Evolutionary conservation across 2,329 filamentous ascomycete species (phyloP).

Genomic region (Chalaropsis ovoidea): DNA sequence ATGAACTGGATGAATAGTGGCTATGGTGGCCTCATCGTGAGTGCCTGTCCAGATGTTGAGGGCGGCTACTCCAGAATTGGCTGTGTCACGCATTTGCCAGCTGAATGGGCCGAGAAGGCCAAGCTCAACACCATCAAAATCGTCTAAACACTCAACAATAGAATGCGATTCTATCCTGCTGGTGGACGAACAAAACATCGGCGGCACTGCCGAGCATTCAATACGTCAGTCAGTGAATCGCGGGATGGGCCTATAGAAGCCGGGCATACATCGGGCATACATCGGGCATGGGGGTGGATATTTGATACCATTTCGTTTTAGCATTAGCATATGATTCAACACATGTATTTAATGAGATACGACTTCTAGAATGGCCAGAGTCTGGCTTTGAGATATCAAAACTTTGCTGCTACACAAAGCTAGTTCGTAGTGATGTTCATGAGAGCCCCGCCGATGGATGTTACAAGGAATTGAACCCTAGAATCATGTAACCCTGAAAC

Average conservation of each 20-base stretch:
- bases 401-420: not conserved
- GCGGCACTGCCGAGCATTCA: not conserved
- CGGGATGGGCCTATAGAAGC: not conserved
- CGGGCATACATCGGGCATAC: not conserved
- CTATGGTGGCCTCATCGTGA: constrained; percentile 22
- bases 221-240: not conserved
- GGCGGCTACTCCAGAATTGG: constrained; percentile 22
- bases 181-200: no score
- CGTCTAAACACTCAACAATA: constrained; percentile 9
- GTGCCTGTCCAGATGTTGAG: constrained; percentile 22
- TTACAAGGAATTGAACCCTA: not conserved
- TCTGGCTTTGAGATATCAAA: not conserved
- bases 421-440: not conserved
- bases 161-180: no score
- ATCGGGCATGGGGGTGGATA: constrained; percentile 1
- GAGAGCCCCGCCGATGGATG: not conserved
- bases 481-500: not conserved
- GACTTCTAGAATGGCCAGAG: not conserved
- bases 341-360: constrained; percentile 19
- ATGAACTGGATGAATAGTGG: constrained; percentile 26
- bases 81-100: constrained; percentile 22
- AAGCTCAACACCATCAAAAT: constrained; percentile 25
- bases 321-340: constrained; percentile 12
- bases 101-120: constrained; percentile 25
- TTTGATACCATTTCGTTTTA: constrained; percentile 23